phyloP scores from a whole-genome alignment of 495 filamentous ascomycete species.

The Penicillium ucsense region DNA sequence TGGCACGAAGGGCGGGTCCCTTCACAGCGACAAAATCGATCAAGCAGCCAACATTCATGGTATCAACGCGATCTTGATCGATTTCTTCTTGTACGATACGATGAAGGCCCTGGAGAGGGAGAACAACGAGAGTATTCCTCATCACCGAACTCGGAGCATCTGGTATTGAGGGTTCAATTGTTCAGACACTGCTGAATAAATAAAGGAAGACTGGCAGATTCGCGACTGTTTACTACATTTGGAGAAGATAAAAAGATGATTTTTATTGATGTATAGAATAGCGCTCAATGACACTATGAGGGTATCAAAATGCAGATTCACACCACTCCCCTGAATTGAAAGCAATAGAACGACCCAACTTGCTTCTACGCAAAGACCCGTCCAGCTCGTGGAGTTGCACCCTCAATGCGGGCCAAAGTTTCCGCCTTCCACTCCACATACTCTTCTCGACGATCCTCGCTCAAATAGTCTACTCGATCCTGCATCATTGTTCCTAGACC shows the following conservation, averaged over 20 bases:
- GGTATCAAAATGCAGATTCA: conserved; percentile 16
- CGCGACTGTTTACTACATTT: too few relatives aligned
- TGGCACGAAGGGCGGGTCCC: conserved; percentile 1
- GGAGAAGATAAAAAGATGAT: too few relatives aligned
- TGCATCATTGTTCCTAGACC: conserved; percentile 77
- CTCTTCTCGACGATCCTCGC: conserved; percentile 54
- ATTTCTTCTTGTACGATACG: conserved; percentile 93
- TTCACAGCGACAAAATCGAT: conserved; percentile 3
- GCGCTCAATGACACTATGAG: background rate
- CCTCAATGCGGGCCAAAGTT: conserved; percentile 40
- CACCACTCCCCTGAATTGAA: background rate
- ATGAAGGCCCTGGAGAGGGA: conserved; percentile 70
- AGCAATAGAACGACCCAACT: background rate
- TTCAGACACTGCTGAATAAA: too few relatives aligned
- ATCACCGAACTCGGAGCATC: conserved; percentile 88
- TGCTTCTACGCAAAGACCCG: conserved; percentile 5
- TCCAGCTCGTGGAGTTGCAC: conserved; percentile 8
- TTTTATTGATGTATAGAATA: too few relatives aligned
- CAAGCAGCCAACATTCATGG: conserved; percentile 15
- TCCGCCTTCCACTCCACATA: conserved; percentile 65
- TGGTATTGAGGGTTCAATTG: conserved; percentile 69
- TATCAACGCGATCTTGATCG: conserved; percentile 86
- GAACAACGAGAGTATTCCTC: conserved; percentile 56
- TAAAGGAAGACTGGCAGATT: too few relatives aligned
- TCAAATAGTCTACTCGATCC: conserved; percentile 70